A percentile compares a stretch with the other conserved stretches of the same genome.
Conservation (phyloP, 768 basidiomycete species). For the Psilocybe tampanensis region DNA sequence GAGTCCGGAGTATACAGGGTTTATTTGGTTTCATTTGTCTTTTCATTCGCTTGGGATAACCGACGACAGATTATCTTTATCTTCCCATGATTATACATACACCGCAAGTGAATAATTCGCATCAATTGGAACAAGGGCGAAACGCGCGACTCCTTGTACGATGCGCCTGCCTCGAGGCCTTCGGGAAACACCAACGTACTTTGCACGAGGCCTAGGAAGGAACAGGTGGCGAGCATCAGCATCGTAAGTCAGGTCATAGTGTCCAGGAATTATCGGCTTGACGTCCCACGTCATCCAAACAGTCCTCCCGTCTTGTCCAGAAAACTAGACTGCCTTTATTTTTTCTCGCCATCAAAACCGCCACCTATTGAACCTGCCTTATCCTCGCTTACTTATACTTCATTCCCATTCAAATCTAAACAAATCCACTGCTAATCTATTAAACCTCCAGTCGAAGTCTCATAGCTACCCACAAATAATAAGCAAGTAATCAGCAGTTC, state of each 20-base stretch:
- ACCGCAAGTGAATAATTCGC: neutral
- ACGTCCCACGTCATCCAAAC: slow-evolving; percentile 17
- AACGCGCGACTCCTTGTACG: slow-evolving; percentile 7
- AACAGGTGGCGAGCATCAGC: neutral
- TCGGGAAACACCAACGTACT: slow-evolving; percentile 5
- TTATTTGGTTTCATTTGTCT: slow-evolving; percentile 22
- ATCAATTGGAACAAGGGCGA: neutral
- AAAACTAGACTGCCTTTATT: slow-evolving; percentile 1
- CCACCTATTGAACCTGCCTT: slow-evolving; percentile 8
- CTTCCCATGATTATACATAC: slow-evolving; percentile 10
- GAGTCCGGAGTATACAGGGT: slow-evolving; percentile 5
- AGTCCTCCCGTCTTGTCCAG: neutral
- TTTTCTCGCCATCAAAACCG: slow-evolving; percentile 12
- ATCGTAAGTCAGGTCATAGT: slow-evolving; percentile 3
- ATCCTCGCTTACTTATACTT: neutral
- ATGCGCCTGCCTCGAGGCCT: slow-evolving; percentile 9
- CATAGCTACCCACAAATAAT: neutral
- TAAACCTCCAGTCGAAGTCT: neutral
- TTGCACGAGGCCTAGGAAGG: slow-evolving; percentile 1
- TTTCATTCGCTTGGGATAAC: slow-evolving; percentile 11
- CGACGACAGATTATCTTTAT: slow-evolving; percentile 3
- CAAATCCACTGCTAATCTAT: neutral
- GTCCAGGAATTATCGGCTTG: slow-evolving; percentile 5
- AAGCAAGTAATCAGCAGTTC: neutral
- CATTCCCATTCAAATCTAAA: neutral